Conservation (phyloP, 2,329 filamentous ascomycete genomes). For the Pseudocercospora vitis region DNA sequence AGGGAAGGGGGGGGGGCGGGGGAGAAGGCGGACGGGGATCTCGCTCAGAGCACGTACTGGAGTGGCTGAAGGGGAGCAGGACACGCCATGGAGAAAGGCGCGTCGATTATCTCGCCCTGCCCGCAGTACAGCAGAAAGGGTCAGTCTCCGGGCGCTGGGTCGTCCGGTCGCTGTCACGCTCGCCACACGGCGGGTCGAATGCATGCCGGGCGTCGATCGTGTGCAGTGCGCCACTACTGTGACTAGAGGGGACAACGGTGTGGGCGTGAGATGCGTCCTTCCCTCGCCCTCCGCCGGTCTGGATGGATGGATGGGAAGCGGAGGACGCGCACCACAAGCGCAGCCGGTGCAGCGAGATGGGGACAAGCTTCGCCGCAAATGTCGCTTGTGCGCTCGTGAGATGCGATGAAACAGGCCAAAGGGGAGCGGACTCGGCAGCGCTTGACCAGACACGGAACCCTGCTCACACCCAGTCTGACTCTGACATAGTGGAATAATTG, state of each 20-base stretch:
- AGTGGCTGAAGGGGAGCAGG: slow-evolving; percentile 20
- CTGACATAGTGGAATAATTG: no score
- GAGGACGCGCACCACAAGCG: slow-evolving; percentile 12
- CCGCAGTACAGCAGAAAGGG: slow-evolving; percentile 19
- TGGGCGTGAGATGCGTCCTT: slow-evolving; percentile 16
- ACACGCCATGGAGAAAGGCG: slow-evolving; percentile 19
- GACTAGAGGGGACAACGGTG: slow-evolving; percentile 9
- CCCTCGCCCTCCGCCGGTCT: no score
- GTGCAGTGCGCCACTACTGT: no score
- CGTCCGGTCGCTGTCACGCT: slow-evolving; percentile 13
- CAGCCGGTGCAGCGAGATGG: slow-evolving; percentile 16
- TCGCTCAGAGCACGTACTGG: no score
- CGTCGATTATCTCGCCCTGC: slow-evolving; percentile 17
- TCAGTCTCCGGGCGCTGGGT: slow-evolving; percentile 8
- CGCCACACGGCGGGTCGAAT: slow-evolving; percentile 21
- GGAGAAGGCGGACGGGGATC: no score
- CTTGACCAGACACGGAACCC: slow-evolving; percentile 6
- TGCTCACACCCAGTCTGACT: background rate
- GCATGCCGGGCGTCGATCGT: slow-evolving; percentile 24
- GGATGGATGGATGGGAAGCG: no score
- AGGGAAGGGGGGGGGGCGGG: no score
- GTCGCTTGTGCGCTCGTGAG: slow-evolving; percentile 27
- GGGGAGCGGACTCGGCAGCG: slow-evolving; percentile 10
- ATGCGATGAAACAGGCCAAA: slow-evolving; percentile 22
- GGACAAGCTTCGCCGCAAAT: slow-evolving; percentile 27